Evolutionary conservation across 164 flowering plant species (phyloP), one percentile per base, ranked within the genome.

Genomic region (Dillenia turbinata): DNA sequence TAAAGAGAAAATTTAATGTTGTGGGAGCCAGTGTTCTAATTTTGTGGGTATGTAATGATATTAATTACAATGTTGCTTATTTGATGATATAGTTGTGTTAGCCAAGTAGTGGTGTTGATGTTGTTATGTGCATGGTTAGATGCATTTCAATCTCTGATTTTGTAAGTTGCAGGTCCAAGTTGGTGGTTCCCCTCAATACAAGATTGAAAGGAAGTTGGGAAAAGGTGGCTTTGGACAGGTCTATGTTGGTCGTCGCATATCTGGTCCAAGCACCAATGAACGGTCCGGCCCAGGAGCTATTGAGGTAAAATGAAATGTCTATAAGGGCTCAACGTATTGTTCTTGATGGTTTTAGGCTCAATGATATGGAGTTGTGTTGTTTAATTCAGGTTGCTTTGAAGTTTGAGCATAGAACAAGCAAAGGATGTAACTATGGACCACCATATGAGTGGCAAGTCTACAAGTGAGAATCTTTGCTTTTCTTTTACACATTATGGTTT

Each of bases 211-310:
- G 66, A 89, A 89, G 73, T 74, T 89, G 14, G 98, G 98, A 4
- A 92, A 90, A 71, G 96, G 98, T 64, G 97, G 96, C 8, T 91
- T 89, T 76, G 96, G 97, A 14, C 97, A 91, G 69, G 97, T 91
- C 0, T 87, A 86, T 77, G 91, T 89, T 69, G 98, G 98, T 17
- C 79, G 88, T 3, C 80, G 89, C 1, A 49, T 83, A 44, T 66
- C 79, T 49, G 73, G 78, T 56, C 57, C 72, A 46, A 74, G 16
- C 63, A 59, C 69, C 40, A 72, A 40, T 63, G 89, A 77, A 49
- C 67, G 82, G 65, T 68, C 74, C 64, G 87, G 92, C 1, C 71
- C 90, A 15, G 87, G 82, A 50, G 88, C 90, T 62, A 3, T 80
- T 14, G 96, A 89, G 95, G 98, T 89, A 63, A 43, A 10, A 16